Conservation (phyloP, 2,329 filamentous ascomycete genomes). For the Paraphoma sp. region DNA sequence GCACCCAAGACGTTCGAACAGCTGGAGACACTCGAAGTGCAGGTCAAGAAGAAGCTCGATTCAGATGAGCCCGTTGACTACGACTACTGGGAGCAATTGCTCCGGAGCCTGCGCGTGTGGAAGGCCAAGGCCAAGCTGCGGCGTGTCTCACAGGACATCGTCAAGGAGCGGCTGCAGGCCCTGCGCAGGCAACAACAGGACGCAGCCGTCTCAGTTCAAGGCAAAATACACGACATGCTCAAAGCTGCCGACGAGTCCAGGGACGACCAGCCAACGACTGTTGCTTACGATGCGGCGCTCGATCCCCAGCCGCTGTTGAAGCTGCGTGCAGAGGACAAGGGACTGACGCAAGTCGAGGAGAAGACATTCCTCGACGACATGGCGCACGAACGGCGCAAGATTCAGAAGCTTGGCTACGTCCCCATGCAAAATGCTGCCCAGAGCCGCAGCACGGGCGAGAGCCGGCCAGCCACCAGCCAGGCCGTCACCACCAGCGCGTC, state of each 20-base stretch:
- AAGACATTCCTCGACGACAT: slow-evolving; percentile 64
- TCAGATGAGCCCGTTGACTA: slow-evolving; percentile 93
- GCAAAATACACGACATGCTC: slow-evolving; percentile 60
- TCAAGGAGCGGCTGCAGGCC: slow-evolving; percentile 70
- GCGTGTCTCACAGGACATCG: slow-evolving; percentile 77
- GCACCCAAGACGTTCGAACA: slow-evolving; percentile 85
- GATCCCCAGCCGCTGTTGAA: slow-evolving; percentile 73
- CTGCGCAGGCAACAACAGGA: slow-evolving; percentile 72
- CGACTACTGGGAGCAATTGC: slow-evolving; percentile 95
- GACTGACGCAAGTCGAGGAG: slow-evolving; percentile 64
- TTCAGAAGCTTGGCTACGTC: slow-evolving; percentile 71
- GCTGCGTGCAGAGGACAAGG: slow-evolving; percentile 68
- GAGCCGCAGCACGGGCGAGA: slow-evolving; percentile 33
- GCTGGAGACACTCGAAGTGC: slow-evolving; percentile 82
- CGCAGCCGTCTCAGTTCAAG: slow-evolving; percentile 65
- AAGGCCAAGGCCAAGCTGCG: slow-evolving; percentile 88
- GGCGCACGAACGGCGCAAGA: slow-evolving; percentile 63
- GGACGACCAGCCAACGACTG: slow-evolving; percentile 7
- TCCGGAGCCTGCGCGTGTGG: slow-evolving; percentile 84
- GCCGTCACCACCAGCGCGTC: slow-evolving; percentile 63
- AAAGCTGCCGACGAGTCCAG: slow-evolving; percentile 5
- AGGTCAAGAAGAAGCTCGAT: slow-evolving; percentile 84
- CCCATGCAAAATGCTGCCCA: slow-evolving; percentile 59
- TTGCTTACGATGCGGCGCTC: slow-evolving; percentile 51
- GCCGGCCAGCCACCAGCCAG: slow-evolving; percentile 45